Conservation (phyloP, 257 asterid species). For the Rehmannia glutinosa region DNA sequence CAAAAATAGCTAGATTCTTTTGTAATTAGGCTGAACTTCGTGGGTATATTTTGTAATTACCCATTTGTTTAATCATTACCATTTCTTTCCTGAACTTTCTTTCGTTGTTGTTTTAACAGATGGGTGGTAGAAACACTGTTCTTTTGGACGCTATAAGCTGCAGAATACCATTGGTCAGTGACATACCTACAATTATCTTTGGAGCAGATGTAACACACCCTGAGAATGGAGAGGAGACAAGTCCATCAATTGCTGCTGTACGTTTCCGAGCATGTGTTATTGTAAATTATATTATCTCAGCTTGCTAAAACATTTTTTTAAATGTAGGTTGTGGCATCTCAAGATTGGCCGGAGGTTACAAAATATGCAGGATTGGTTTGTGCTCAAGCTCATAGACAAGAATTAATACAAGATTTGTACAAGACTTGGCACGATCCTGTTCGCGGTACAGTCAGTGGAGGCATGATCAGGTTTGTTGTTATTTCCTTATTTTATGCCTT, state of each 20-base stretch:
- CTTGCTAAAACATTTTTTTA: conserved; percentile 10
- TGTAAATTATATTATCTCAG: neutral
- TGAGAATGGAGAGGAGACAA: conserved; percentile 96
- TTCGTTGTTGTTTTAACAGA: conserved; percentile 35
- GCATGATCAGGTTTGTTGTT: conserved; percentile 83
- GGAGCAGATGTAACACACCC: conserved; percentile 99
- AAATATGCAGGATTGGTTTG: conserved; percentile 96
- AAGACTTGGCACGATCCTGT: conserved; percentile 97
- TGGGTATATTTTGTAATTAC: too few species aligned
- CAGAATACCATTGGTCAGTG: conserved; percentile 92
- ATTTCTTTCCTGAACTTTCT: neutral
- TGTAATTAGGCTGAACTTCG: too few species aligned
- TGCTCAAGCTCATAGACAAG: conserved; percentile 99
- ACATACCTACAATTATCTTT: conserved; percentile 93
- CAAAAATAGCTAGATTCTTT: too few species aligned
- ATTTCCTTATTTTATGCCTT: neutral
- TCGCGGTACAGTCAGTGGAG: conserved; percentile 95
- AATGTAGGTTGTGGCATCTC: conserved; percentile 96
- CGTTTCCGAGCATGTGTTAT: neutral
- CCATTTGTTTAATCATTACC: neutral
- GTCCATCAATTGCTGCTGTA: conserved; percentile 99
- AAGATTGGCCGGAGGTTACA: conserved; percentile 99
- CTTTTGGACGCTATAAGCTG: conserved; percentile 90
- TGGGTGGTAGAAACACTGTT: conserved; percentile 98
- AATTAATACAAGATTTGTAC: conserved; percentile 89